Conservation (phyloP, 2,329 filamentous ascomycete species). For the Cucurbitaria berberidis region DNA sequence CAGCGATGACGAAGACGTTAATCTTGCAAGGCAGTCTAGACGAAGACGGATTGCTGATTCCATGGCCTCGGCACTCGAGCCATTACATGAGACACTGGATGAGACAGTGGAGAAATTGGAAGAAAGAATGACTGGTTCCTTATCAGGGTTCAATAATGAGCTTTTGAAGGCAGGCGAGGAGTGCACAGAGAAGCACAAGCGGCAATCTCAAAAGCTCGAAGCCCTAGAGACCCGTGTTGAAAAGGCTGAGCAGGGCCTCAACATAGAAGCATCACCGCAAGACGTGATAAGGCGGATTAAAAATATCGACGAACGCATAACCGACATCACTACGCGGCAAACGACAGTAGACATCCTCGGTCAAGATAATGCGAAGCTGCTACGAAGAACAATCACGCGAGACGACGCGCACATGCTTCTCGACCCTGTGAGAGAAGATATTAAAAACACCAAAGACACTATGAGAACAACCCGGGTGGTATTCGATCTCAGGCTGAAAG, state of each 20-base stretch:
- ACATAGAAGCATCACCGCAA: background rate
- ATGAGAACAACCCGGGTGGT: no score
- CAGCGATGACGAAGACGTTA: background rate
- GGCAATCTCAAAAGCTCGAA: background rate
- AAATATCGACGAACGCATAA: background rate
- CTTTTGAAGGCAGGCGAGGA: no score
- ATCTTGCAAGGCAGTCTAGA: background rate
- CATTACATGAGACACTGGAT: background rate
- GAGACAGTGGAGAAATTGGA: no score
- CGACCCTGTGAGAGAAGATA: no score
- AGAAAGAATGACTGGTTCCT: no score
- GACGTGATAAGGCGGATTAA: background rate
- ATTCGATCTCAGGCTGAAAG: no score
- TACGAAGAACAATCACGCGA: background rate
- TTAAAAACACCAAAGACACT: no score
- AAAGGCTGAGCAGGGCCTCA: background rate
- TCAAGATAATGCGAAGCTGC: background rate
- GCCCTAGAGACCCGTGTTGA: background rate
- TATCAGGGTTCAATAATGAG: no score
- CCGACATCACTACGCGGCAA: background rate
- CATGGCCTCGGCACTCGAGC: background rate
- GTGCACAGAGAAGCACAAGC: background rate
- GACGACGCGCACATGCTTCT: no score
- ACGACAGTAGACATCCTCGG: background rate
- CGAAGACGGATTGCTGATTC: background rate